phyloP scores from a whole-genome alignment of 2,329 filamentous ascomycete genomes.

The Talaromyces islandicus region DNA sequence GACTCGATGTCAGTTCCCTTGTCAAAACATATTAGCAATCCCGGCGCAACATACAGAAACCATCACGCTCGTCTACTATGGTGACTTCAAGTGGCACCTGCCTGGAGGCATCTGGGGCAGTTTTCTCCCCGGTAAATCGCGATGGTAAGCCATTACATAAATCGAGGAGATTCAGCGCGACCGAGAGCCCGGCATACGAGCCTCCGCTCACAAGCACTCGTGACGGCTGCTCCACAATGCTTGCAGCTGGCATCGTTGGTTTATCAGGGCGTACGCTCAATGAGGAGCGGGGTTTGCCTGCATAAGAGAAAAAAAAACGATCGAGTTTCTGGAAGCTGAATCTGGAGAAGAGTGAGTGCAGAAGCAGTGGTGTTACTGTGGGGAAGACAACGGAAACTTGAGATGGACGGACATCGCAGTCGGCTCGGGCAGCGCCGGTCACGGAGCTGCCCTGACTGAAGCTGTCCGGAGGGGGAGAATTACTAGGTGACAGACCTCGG shows the following conservation, averaged over 20 bases:
- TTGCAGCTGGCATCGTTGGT: not conserved
- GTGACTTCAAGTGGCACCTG: slow-evolving; percentile 61
- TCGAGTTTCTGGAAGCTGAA: not conserved
- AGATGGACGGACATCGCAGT: not conserved
- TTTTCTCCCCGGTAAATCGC: not conserved
- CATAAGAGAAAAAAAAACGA: not conserved
- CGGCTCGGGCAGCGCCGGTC: not conserved
- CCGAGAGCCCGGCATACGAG: slow-evolving; percentile 65
- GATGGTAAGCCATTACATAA: slow-evolving; percentile 50
- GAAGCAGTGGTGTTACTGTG: not conserved
- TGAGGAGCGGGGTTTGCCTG: not conserved
- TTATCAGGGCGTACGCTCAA: not conserved
- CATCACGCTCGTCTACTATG: slow-evolving; percentile 72
- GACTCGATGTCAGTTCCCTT: slow-evolving; percentile 1
- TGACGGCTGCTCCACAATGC: not conserved
- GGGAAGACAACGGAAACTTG: not conserved
- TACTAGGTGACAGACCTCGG: not conserved
- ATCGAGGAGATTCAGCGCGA: slow-evolving; percentile 62
- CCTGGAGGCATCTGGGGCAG: slow-evolving; percentile 17
- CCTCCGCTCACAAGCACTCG: slow-evolving; percentile 64
- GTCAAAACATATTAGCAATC: not conserved
- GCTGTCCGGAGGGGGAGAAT: too few species aligned
- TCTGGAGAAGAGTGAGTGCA: not conserved
- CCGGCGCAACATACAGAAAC: slow-evolving; percentile 58
- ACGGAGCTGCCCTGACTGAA: not conserved